Evolutionary conservation across 352 stramenopile genomes (phyloP), one percentile per base, ranked within the genome.

Genomic region (Pythium sukuiense): DNA sequence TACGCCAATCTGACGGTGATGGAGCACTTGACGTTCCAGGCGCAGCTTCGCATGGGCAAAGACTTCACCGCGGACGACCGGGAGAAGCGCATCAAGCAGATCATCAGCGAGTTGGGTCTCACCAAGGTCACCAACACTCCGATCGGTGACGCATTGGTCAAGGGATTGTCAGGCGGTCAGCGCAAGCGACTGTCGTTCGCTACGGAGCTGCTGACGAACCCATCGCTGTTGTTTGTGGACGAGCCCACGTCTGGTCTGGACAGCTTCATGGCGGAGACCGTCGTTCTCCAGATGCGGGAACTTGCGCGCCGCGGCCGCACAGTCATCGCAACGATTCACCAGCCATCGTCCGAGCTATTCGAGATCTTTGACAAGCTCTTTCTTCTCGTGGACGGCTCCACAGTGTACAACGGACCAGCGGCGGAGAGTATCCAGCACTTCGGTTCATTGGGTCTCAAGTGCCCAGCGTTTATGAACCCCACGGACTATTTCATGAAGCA

Each of bases 271-370:
- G 76, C 83, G 3, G 80, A 91, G 73, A 79, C 57, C 5, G 73
- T 92, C 24, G 71, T 90, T 6, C 62, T 73, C 0, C 75, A 82
- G 63, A 71, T 91, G 58, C 76, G 73, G 27, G 82, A 84, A 49
- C 74, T 98, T 6, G 89, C 89, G 0, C 85, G 92, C 59, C 63
- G 81, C 46, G 85, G 89, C 0, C 80, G 93, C 56, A 98, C 91
- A 1, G 81, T 98, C 11, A 78, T 97, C 16, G 85, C 85, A 53
- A 96, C 95, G 2, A 96, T 98, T 68, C 93, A 98, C 59, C 84
- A 90, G 66, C 89, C 89, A 11, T 88, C 77, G 59, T 86, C 73
- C 2, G 73, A 80, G 39, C 48, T 80, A 18, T 80, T 76, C 33
- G 58, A 58, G 56, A 59, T 80, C 55, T 80, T 80, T 63, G 73